Evolutionary conservation across 306 rosid genomes (phyloP), one percentile per base, ranked within the genome.

Genomic region (Carpinus fangiana): DNA sequence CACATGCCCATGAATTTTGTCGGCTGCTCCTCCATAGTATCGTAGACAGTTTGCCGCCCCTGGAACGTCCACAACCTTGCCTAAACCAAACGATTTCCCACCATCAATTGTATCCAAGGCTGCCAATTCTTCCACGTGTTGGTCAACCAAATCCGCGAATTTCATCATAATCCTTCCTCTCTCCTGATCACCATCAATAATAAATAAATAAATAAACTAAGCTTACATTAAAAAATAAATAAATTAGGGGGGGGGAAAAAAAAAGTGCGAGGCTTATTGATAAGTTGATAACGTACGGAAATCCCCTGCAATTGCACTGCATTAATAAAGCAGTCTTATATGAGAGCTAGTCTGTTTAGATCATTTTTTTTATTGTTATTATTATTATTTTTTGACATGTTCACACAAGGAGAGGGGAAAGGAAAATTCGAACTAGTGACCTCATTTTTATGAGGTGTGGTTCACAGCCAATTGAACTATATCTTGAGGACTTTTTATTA

Each of bases 21-120:
- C 98, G 1, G 97, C 98, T 31, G 97, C 96, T 8, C 98, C 98
- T 0, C 97, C 97, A 70, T 92, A 94, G 87, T 92, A 92, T 16
- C 94, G 90, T 5, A 94, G 11, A 0, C 20, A 70, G 2, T 45
- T n/a, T 47, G 90, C 89, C 17, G 57, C 81, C 6, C 4, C 13
- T 4, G 98, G 96, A 60, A 94, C 87, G 28, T 90, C 98, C 5
- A 16, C 0, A 10, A 47, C 16, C 77, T 90, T 92, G n/a, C 90
- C 71, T 1, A 2, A 0, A 43, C 28, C 21, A 72, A 80, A 92
- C 79, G 83, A 74, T 76, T 89, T 90, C 7, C 97, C 98, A 0
- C 82, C 97, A 74, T 94, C 93, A 16, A 94, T 79, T 23, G 90
- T 77, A 4, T 94, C 98, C 74, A 94, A 76, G 54, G 87, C 82